phyloP scores from a whole-genome alignment of 2,329 filamentous ascomycete genomes.

The Gaeumannomyces tritici region DNA sequence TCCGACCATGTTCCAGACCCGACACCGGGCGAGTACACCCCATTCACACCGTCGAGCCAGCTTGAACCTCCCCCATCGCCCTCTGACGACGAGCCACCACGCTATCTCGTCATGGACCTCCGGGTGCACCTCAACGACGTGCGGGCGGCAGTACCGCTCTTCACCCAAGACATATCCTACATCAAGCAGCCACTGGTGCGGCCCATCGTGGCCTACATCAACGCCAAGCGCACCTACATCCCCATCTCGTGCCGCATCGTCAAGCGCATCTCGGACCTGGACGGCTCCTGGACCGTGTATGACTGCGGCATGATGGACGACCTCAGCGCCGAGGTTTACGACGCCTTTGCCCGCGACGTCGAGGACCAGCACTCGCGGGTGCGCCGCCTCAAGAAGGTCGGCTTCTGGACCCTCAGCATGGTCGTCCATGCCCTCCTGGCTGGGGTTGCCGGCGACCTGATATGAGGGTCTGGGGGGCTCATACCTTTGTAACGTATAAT shows the following conservation, averaged over 20 bases:
- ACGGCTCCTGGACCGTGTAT: conserved; percentile 90
- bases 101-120: conserved; percentile 87
- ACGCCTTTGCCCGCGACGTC: conserved; percentile 86
- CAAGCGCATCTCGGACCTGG: conserved; percentile 80
- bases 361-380: conserved; percentile 80
- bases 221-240: conserved; percentile 89
- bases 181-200: conserved; percentile 92
- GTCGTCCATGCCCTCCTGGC: conserved; percentile 91
- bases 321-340: conserved; percentile 84
- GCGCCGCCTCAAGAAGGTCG: conserved; percentile 81
- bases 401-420: conserved; percentile 89
- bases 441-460: conserved; percentile 78
- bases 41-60: not conserved
- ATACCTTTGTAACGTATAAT: not conserved
- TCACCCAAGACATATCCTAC: conserved; percentile 85
- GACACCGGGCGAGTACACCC: not conserved
- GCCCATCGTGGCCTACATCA: conserved; percentile 97
- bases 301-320: conserved; percentile 94
- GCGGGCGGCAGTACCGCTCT: conserved; percentile 83
- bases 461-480: conserved; percentile 18
- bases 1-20: not conserved
- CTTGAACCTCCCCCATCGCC: conserved; percentile 7
- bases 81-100: conserved; percentile 47
- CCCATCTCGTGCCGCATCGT: conserved; percentile 91
- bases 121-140: conserved; percentile 94